Percentiles rank a stretch among this genome's conserved stretches.
phyloP scores from a whole-genome alignment of 2,329 filamentous ascomycete genomes.

The Septoria linicola region DNA sequence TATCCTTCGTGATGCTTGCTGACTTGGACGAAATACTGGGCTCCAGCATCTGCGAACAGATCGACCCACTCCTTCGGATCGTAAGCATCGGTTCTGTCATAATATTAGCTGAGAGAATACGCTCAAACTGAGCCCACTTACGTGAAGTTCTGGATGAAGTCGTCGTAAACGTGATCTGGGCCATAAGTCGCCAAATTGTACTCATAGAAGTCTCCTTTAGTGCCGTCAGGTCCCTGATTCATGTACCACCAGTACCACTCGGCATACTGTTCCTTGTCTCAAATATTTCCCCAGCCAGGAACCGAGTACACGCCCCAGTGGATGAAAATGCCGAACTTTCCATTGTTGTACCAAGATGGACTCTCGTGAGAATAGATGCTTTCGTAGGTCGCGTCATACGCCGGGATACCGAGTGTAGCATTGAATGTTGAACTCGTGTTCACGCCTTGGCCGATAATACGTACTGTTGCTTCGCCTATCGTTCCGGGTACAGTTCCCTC shows the following conservation, averaged over 20 bases:
- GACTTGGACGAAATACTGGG: constrained; percentile 49
- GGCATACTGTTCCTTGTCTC: constrained; percentile 36
- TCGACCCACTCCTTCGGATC: constrained; percentile 57
- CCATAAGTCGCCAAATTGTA: constrained; percentile 55
- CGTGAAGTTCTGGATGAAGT: constrained; percentile 57
- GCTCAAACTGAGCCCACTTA: neutral
- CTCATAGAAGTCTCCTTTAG: constrained; percentile 47
- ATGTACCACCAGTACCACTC: constrained; percentile 52
- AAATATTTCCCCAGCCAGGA: constrained; percentile 54
- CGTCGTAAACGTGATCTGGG: constrained; percentile 54
- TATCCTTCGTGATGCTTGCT: constrained; percentile 52
- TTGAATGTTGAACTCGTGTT: constrained; percentile 36
- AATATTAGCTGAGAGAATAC: neutral
- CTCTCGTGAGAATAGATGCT: constrained; percentile 43
- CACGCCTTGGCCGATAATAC: constrained; percentile 32
- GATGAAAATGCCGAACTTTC: constrained; percentile 61
- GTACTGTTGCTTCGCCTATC: constrained; percentile 35
- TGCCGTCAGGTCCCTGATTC: constrained; percentile 43
- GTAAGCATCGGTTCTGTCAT: constrained; percentile 42
- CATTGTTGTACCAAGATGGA: constrained; percentile 56
- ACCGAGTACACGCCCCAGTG: constrained; percentile 59
- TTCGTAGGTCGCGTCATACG: constrained; percentile 21
- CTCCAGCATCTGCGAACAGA: constrained; percentile 53
- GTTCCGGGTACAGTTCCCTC: constrained; percentile 35
- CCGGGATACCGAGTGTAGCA: constrained; percentile 39